Conservation (phyloP, 2,329 filamentous ascomycete species). For the Phialocephala subalpina region DNA sequence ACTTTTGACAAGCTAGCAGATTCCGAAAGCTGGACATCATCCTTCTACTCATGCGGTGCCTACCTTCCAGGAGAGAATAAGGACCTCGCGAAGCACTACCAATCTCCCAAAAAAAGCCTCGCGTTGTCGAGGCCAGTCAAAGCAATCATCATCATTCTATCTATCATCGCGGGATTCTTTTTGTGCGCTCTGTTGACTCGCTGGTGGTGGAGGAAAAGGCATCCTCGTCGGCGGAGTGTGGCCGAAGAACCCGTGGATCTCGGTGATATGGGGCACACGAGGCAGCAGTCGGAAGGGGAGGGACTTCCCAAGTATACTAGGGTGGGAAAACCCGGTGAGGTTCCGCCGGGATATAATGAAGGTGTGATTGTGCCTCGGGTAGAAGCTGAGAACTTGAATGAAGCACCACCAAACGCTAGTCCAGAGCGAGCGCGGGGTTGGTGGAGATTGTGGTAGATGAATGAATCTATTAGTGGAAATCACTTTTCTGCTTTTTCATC, state of each 20-base stretch:
- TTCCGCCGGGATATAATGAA: constrained; percentile 15
- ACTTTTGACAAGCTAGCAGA: constrained; percentile 18
- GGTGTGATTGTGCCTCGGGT: not conserved
- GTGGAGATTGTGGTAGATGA: no score
- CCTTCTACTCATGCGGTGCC: constrained; percentile 21
- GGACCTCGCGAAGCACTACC: not conserved
- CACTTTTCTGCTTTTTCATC: no score
- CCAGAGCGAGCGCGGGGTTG: no score
- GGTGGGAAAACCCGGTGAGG: constrained; percentile 15
- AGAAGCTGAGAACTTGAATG: no score
- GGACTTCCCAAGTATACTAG: constrained; percentile 20
- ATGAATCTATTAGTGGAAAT: no score
- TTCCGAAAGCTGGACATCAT: not conserved
- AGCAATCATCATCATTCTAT: not conserved
- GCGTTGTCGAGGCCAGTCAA: not conserved
- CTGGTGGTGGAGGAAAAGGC: not conserved
- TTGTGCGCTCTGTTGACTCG: not conserved
- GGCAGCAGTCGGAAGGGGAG: constrained; percentile 12
- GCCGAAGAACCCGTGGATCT: not conserved
- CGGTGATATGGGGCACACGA: not conserved
- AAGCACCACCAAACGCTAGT: no score
- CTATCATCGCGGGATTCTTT: not conserved
- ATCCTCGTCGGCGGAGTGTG: no score
- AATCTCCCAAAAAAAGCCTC: not conserved
- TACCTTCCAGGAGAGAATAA: not conserved